Percentiles rank a stretch among this genome's conserved stretches.
Conservation (phyloP, 129 eudicot genomes). For the Smallanthus sonchifolius region DNA sequence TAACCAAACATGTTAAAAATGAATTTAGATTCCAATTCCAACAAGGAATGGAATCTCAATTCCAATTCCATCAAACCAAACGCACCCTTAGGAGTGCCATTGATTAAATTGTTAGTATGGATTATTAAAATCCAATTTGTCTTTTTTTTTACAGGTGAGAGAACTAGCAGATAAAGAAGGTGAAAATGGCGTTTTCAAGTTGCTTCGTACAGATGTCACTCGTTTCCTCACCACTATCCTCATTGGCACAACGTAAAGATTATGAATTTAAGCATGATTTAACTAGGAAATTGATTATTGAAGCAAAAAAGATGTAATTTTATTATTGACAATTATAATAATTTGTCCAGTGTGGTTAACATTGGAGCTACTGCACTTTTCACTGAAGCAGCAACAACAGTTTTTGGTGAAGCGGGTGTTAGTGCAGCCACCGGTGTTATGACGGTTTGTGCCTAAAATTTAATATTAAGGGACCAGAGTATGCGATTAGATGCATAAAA, state of each 20-base stretch:
- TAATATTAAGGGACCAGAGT: background rate
- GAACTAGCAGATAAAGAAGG: constrained; percentile 75
- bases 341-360: constrained; percentile 52
- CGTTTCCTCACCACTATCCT: constrained; percentile 70
- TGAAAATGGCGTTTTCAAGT: constrained; percentile 64
- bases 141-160: constrained; percentile 37
- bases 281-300: background rate
- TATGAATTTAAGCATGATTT: background rate
- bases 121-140: no score
- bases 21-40: no score
- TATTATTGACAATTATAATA: background rate
- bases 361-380: constrained; percentile 76
- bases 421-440: constrained; percentile 73
- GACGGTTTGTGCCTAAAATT: constrained; percentile 41
- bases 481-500: constrained; percentile 4
- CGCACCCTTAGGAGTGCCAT: no score
- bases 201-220: constrained; percentile 66
- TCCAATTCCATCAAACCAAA: no score
- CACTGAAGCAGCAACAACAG: constrained; percentile 69
- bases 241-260: constrained; percentile 60
- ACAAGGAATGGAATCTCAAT: no score
- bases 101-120: no score
- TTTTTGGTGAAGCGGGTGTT: constrained; percentile 72
- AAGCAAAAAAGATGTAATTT: background rate
- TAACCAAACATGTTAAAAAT: no score